These are phyloP conservation scores for Aspergillus asperescens DNA, from an alignment of 495 filamentous ascomycete species.

Conservation along the genomic window DNA sequence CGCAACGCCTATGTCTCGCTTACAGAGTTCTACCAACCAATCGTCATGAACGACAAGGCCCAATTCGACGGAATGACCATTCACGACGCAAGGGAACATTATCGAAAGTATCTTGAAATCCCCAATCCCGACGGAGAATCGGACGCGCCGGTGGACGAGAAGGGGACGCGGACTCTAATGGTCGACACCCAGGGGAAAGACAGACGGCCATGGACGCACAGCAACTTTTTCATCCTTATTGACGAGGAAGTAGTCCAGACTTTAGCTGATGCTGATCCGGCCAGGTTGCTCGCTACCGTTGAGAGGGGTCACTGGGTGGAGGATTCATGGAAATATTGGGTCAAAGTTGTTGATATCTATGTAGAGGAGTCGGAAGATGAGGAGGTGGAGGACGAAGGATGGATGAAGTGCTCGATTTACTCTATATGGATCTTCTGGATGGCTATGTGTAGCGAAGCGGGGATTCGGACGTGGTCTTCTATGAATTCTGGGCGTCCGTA, in stretches of 20 bases:
- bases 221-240: not conserved
- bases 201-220: not conserved
- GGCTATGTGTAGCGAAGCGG: not conserved
- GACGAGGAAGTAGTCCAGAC: not conserved
- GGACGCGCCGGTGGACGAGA: too few relatives aligned
- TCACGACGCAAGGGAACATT: not conserved
- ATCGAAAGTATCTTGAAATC: not conserved
- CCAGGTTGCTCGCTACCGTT: not conserved
- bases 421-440: not conserved
- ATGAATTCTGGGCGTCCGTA: too few relatives aligned
- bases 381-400: not conserved
- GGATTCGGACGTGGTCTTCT: not conserved
- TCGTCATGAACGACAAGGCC: not conserved
- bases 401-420: not conserved
- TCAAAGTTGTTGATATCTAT: not conserved
- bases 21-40: not conserved
- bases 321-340: not conserved
- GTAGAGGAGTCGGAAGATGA: not conserved
- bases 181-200: not conserved
- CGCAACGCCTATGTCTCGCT: not conserved
- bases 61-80: not conserved
- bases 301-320: too few relatives aligned
- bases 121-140: not conserved
- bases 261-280: not conserved
- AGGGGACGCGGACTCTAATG: too few relatives aligned